phyloP scores from a whole-genome alignment of 345 rosid genomes.

The Arabidopsis thaliana region DNA sequence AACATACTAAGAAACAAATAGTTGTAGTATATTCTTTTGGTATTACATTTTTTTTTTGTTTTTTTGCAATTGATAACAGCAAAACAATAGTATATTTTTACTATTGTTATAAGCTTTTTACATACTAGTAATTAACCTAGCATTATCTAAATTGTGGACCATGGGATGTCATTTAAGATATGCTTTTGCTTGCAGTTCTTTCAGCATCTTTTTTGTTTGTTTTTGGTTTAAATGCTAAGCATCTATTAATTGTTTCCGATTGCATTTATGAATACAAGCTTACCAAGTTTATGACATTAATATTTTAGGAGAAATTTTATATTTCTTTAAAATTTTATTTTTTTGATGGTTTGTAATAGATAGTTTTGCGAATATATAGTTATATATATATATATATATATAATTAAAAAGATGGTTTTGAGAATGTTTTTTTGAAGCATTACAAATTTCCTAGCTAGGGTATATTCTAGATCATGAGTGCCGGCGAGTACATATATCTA shows the following conservation, averaged over 20 bases:
- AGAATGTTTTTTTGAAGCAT: too few species aligned
- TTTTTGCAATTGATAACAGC: too few species aligned
- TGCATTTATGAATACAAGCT: background rate
- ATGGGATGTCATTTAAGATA: background rate
- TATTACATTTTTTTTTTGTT: too few species aligned
- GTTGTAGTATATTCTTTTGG: too few species aligned
- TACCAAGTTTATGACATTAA: background rate
- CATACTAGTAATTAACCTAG: background rate
- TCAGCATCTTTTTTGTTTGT: background rate
- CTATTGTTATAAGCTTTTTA: too few species aligned
- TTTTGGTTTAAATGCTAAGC: background rate
- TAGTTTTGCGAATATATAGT: too few species aligned
- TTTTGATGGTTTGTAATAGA: too few species aligned
- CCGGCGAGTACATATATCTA: background rate
- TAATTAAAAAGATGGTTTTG: too few species aligned
- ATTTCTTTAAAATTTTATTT: too few species aligned
- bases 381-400: too few species aligned
- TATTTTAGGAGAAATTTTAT: background rate
- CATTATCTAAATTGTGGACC: background rate
- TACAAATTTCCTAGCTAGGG: background rate
- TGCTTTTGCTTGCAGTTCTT: background rate
- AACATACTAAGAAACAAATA: too few species aligned
- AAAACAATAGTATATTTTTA: too few species aligned
- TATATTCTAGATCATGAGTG: slow-evolving; percentile 8
- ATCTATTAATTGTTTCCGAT: background rate